Evolutionary conservation across 345 rosid species (phyloP), one percentile per base, ranked within the genome.

Genomic region (Combretum micranthum): DNA sequence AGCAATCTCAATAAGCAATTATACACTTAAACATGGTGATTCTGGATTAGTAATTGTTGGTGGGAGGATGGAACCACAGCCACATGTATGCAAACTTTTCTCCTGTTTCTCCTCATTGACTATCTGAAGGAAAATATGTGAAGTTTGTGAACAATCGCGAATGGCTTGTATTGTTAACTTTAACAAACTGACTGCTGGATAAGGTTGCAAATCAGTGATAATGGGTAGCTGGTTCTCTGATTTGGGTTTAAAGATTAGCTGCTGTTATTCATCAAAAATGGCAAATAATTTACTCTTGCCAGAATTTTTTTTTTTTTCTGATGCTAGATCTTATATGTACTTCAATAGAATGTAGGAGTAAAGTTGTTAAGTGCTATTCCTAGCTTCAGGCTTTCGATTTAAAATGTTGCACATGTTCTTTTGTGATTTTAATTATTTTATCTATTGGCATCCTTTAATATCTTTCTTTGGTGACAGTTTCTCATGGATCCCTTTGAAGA

Each of bases 51-150:
- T 93, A 53, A 78, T 93, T 56, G 81, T 93, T 66, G 96, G 97
- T 65, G 99, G 97, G 65, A 80, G 99, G 76, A 93, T 89, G 95
- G 96, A 93, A 76, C 55, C 80, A 75, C 97, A 79, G 67, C 84
- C 88, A 44, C 90, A 89, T 87, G 99, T 89, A 85, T 75, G 83
- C 71, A 51, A 60, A 12, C 39, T 50, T 32, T 50, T 20, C 53
- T 20, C 25, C 25, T 50, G 21, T 15, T 15, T 32, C 39, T 32
- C 39, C 39, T 32, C 39, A 32, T 32, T 7, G 10, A 32, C 39
- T 32, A 0, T 32, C 9, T 7, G 10, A 5, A 2, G 5, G 39
- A 32, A 32, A 32, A 32, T 32, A 32, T 11, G 9, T 32, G 39
- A 32, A 32, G 6, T 32, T 5, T 32, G 9, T 32, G 0, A 3